Evolutionary conservation across 805 yeast genomes (phyloP), one percentile per base, ranked within the genome.

Genomic region (Suhomyces sp.): DNA sequence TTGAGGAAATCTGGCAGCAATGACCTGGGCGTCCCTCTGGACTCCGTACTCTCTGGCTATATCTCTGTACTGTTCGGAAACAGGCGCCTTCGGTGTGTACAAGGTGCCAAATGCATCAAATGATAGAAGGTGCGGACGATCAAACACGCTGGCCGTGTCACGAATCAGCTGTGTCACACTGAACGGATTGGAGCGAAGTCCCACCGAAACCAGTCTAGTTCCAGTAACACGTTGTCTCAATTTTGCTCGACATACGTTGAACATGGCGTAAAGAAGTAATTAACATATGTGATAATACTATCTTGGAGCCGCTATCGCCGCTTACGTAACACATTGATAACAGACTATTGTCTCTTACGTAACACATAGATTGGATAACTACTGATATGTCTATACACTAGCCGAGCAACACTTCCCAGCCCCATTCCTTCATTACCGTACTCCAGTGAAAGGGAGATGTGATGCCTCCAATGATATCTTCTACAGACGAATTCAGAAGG

Each of bases 401-500:
- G n/a, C 83, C 89, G 47, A 85, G 69, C 33, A 85, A 63, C 8
- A 85, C 85, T 61, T 85, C 89, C 88, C 89, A 84, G 0, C 84
- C 83, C 89, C 90, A 85, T 56, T 85, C 89, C 58, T 80, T 78
- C 89, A 85, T 85, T 13, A 85, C 82, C 0, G 80, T 69, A 51
- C 83, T 80, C 90, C 90, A 85, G 63, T 85, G 89, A 6, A 83
- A 66, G 68, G 79, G 73, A 27, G 81, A 75, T 45, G 71, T 69
- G 41, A 82, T 71, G 1, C 79, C 78, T 33, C 71, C 72, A 25
- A 56, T 57, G 17, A 63, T 57, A 31, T 71, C 75, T 12, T 69
- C 71, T 10, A 69, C 55, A 29, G 67, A 65, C 8, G 60, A 60
- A n/a, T 60, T 61, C 3, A 57, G 63, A 10, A 68, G 65, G 35